phyloP scores from a whole-genome alignment of 805 yeast genomes.

The Candida oleophila region DNA sequence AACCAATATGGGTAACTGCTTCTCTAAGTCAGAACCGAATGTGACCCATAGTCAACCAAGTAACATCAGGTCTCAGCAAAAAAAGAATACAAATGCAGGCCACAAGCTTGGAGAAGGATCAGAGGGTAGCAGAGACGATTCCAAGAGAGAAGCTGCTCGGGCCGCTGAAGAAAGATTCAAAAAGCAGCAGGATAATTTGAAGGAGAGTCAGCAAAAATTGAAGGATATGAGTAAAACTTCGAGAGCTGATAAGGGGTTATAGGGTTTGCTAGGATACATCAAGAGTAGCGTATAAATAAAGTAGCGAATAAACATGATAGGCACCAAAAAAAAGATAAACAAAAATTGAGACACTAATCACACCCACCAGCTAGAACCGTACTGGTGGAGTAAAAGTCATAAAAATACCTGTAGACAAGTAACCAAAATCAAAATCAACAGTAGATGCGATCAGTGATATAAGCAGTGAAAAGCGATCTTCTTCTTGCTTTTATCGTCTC shows the following conservation, averaged over 20 bases:
- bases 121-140: slow-evolving; percentile 6
- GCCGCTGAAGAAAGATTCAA: slow-evolving; percentile 39
- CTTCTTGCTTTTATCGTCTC: too few relatives aligned
- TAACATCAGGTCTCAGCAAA: neutral
- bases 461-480: too few relatives aligned
- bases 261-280: too few relatives aligned
- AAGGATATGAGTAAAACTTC: slow-evolving; percentile 30
- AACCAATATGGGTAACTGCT: slow-evolving; percentile 31
- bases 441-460: too few relatives aligned
- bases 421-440: too few relatives aligned
- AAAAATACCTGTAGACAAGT: too few relatives aligned
- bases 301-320: too few relatives aligned
- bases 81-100: slow-evolving; percentile 9
- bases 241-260: slow-evolving; percentile 32
- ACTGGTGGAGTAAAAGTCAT: too few relatives aligned
- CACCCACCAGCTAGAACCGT: too few relatives aligned
- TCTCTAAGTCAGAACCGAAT: slow-evolving; percentile 14
- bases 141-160: slow-evolving; percentile 34
- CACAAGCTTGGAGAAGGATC: slow-evolving; percentile 15
- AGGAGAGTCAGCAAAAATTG: slow-evolving; percentile 28
- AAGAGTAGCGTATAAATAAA: neutral
- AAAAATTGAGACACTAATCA: too few relatives aligned
- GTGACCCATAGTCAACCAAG: neutral
- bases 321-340: too few relatives aligned
- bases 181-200: slow-evolving; percentile 24